phyloP scores from a whole-genome alignment of 768 basidiomycete genomes.

The Mycena amicta region DNA sequence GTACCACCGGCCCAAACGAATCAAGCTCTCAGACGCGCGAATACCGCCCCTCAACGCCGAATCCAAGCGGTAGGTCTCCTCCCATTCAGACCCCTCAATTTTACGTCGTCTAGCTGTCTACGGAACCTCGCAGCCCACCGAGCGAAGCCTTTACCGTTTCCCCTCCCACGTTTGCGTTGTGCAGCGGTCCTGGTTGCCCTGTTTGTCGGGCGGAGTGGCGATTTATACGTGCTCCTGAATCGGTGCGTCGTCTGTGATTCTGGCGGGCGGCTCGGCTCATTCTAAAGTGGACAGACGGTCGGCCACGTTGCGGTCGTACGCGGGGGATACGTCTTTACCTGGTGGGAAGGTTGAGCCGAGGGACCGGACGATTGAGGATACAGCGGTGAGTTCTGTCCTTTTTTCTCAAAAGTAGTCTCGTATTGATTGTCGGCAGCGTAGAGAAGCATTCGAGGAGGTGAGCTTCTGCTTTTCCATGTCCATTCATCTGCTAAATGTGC shows the following conservation, averaged over 20 bases:
- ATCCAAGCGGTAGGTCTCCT: slow-evolving; percentile 44
- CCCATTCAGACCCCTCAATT: not conserved
- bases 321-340: slow-evolving; percentile 87
- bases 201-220: slow-evolving; percentile 82
- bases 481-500: not conserved
- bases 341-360: slow-evolving; percentile 78
- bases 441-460: slow-evolving; percentile 93
- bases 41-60: slow-evolving; percentile 53
- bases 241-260: slow-evolving; percentile 55
- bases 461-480: slow-evolving; percentile 2
- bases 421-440: slow-evolving; percentile 48
- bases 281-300: slow-evolving; percentile 63
- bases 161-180: slow-evolving; percentile 57
- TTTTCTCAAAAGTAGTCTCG: not conserved
- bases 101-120: slow-evolving; percentile 48
- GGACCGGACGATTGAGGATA: slow-evolving; percentile 70
- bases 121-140: slow-evolving; percentile 55
- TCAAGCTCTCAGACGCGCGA: slow-evolving; percentile 39
- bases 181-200: slow-evolving; percentile 84
- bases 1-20: slow-evolving; percentile 48
- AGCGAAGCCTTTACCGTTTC: slow-evolving; percentile 40
- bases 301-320: slow-evolving; percentile 70
- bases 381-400: slow-evolving; percentile 5
- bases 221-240: slow-evolving; percentile 84
- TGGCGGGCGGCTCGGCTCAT: not conserved